Conservation (phyloP, 2,329 filamentous ascomycete genomes). For the Pezicula rhizophila region DNA sequence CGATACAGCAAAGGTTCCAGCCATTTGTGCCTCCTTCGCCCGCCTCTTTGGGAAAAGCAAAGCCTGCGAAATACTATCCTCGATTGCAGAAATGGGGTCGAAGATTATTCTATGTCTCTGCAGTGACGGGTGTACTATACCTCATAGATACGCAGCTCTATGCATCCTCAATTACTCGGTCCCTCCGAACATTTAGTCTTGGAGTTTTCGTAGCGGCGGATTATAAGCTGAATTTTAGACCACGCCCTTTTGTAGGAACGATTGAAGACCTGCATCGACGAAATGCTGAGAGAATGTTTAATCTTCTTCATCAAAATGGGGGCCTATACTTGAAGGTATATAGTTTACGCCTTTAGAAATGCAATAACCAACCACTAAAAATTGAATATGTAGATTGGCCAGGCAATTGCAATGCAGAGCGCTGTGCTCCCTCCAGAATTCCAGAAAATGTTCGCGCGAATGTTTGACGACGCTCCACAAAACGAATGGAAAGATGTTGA, state of each 20-base stretch:
- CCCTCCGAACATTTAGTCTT: slow-evolving; percentile 71
- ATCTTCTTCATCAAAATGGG: slow-evolving; percentile 78
- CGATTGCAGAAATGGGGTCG: slow-evolving; percentile 71
- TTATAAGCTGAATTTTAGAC: slow-evolving; percentile 95
- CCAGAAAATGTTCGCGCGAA: slow-evolving; percentile 88
- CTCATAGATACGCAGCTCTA: slow-evolving; percentile 68
- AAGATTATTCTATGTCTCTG: slow-evolving; percentile 57
- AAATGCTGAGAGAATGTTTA: slow-evolving; percentile 76
- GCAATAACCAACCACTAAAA: not conserved
- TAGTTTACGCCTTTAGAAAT: not conserved
- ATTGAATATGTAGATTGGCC: slow-evolving; percentile 58
- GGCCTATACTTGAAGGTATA: slow-evolving; percentile 79
- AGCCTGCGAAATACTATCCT: slow-evolving; percentile 63
- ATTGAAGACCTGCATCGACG: slow-evolving; percentile 75
- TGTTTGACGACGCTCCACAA: slow-evolving; percentile 98
- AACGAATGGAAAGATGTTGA: slow-evolving; percentile 83
- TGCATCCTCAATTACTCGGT: slow-evolving; percentile 72
- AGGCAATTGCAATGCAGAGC: slow-evolving; percentile 97
- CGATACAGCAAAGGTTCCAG: slow-evolving; percentile 43
- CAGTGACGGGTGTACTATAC: slow-evolving; percentile 57
- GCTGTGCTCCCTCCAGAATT: slow-evolving; percentile 91
- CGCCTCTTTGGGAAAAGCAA: slow-evolving; percentile 67
- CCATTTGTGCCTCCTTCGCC: slow-evolving; percentile 73
- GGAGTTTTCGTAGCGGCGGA: slow-evolving; percentile 80
- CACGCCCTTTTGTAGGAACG: slow-evolving; percentile 67